Percentiles rank a stretch among this genome's conserved stretches.
These are phyloP conservation scores for Apiospora arundinis DNA, from an alignment of 2,329 filamentous ascomycete species.

Conservation along the genomic window DNA sequence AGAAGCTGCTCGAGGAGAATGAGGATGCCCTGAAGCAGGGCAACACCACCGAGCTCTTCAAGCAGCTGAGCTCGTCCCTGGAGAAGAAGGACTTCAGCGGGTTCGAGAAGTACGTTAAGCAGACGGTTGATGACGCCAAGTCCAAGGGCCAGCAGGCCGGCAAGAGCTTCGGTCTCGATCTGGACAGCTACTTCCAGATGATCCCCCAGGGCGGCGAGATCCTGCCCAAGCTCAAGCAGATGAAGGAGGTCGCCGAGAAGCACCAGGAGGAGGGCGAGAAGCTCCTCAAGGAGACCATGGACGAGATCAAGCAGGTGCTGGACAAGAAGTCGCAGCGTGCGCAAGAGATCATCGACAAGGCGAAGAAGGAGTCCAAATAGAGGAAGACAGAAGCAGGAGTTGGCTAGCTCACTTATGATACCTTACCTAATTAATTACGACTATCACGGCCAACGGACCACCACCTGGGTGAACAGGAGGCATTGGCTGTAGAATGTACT, in stretches of 20 bases:
- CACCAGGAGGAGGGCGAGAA: constrained; percentile 74
- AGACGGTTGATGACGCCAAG: constrained; percentile 65
- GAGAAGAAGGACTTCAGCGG: constrained; percentile 66
- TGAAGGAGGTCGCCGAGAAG: constrained; percentile 70
- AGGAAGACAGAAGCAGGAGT: not conserved
- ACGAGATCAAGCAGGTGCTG: constrained; percentile 69
- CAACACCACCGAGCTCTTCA: constrained; percentile 68
- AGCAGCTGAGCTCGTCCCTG: constrained; percentile 65
- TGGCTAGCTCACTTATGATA: not conserved
- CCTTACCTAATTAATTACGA: constrained; percentile 13
- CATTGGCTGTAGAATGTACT: not conserved
- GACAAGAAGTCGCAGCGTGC: constrained; percentile 64
- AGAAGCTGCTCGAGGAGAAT: constrained; percentile 76
- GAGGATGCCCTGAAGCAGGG: constrained; percentile 70
- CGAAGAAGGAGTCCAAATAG: constrained; percentile 54
- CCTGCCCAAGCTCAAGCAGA: constrained; percentile 67
- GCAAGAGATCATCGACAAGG: constrained; percentile 63
- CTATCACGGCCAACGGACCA: not conserved
- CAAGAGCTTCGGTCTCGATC: constrained; percentile 46
- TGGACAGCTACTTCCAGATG: constrained; percentile 70
- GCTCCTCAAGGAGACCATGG: constrained; percentile 71
- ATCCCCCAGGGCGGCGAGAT: constrained; percentile 70
- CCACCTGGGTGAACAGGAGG: not conserved
- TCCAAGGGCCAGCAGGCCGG: constrained; percentile 47
- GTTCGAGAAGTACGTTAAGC: constrained; percentile 66